Percentiles rank a stretch among this genome's conserved stretches.
These are phyloP conservation scores for Apiospora hydei DNA, from an alignment of 2,329 filamentous ascomycete species.

Conservation along the genomic window DNA sequence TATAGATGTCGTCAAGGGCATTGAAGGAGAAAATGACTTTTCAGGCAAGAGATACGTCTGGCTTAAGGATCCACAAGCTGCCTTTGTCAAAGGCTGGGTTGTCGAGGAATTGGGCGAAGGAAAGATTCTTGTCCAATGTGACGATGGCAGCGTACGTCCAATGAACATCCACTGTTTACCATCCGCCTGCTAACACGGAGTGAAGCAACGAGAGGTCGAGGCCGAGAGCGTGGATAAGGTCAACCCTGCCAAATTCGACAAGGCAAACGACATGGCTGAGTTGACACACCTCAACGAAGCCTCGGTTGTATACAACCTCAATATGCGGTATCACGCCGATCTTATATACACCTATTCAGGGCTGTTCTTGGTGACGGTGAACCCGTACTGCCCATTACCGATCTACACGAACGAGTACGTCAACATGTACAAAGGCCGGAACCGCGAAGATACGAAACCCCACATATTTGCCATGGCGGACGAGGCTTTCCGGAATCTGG, in stretches of 20 bases:
- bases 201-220: slow-evolving; percentile 84
- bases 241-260: slow-evolving; percentile 99
- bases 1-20: slow-evolving; percentile 68
- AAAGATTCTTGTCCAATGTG: slow-evolving; percentile 85
- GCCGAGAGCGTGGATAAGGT: slow-evolving; percentile 94
- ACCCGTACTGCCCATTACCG: slow-evolving; percentile 92
- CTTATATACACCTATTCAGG: slow-evolving; percentile 99
- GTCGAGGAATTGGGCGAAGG: slow-evolving; percentile 78
- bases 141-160: slow-evolving; percentile 81
- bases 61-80: slow-evolving; percentile 85
- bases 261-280: slow-evolving; percentile 98
- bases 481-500: slow-evolving; percentile 92
- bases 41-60: slow-evolving; percentile 98
- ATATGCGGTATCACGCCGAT: slow-evolving; percentile 93
- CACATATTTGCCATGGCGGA: slow-evolving; percentile 99
- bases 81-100: slow-evolving; percentile 93
- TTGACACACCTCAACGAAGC: slow-evolving; percentile 97
- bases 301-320: slow-evolving; percentile 95
- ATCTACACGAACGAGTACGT: slow-evolving; percentile 98
- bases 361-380: slow-evolving; percentile 94
- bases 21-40: slow-evolving; percentile 98
- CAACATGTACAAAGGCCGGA: slow-evolving; percentile 96
- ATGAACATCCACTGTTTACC: slow-evolving; percentile 16
- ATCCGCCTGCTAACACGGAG: background rate
- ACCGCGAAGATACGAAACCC: slow-evolving; percentile 90